Evolutionary conservation across 768 basidiomycete species (phyloP).

Genomic region (Calocera cornea): DNA sequence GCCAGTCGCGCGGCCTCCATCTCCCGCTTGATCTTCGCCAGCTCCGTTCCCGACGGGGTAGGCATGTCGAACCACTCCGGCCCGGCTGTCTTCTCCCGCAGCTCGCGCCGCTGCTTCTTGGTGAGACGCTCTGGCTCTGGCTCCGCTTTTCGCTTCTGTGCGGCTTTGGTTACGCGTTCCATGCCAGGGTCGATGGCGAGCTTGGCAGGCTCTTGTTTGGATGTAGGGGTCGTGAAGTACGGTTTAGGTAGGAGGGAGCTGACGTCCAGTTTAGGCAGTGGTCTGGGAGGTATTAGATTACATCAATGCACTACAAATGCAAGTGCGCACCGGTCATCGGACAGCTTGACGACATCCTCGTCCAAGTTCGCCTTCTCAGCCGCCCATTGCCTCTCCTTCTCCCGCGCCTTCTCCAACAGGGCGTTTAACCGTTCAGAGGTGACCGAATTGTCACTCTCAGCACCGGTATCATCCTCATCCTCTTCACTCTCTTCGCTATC

Average conservation of each 20-base stretch:
- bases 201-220: constrained; percentile 28
- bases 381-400: constrained; percentile 38
- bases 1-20: constrained; percentile 75
- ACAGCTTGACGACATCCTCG: constrained; percentile 24
- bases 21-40: constrained; percentile 68
- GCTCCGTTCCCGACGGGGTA: constrained; percentile 63
- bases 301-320: not conserved
- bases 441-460: constrained; percentile 24
- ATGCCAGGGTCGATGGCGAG: constrained; percentile 49
- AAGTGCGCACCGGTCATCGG: not conserved
- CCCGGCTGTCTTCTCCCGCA: constrained; percentile 59
- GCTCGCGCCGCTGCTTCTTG: constrained; percentile 63
- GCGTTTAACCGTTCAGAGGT: constrained; percentile 49
- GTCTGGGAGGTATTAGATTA: constrained; percentile 25
- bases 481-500: not conserved
- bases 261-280: constrained; percentile 51
- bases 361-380: constrained; percentile 20
- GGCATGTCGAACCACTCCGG: constrained; percentile 81
- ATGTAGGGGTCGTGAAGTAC: constrained; percentile 37
- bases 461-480: not conserved
- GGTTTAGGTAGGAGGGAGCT: constrained; percentile 42
- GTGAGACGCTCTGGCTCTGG: constrained; percentile 55
- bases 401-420: constrained; percentile 47
- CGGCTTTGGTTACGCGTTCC: constrained; percentile 38
- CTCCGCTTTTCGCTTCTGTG: constrained; percentile 39